Base-by-base conservation (phyloP, 225 moss, liverwort and hornwort genomes). In the Neckera pumila region DNA sequence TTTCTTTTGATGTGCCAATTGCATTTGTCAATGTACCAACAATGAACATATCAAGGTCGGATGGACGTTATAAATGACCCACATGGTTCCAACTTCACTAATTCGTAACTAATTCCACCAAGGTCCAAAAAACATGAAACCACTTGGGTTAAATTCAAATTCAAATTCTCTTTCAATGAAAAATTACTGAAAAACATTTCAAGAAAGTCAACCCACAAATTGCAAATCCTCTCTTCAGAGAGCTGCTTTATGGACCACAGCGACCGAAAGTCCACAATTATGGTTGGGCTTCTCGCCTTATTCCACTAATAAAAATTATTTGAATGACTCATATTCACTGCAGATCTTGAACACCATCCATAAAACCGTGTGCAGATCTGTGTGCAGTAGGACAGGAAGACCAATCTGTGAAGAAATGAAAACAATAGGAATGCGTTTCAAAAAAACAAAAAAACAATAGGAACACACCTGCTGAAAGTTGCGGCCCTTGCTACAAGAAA, bases 161-260 rank as follows among this genome's bases (percentile, higher is more conserved):
- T 56, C 56, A 16, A n/a, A 2, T n/a, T 17, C 0, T 26, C 11
- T n/a, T 26, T 17, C 25, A 25, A 25, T 0, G 0, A 23, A 77
- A 23, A 1, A 6, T 15, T 10, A 4, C 5, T 2, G 0, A 21
- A 22, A 8, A 34, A 53, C 2, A 76, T 22, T 53, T 13, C 14
- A 23, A n/a, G 45, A 1, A 45, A 45, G 3, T 11, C 43, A 16
- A 1, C 28, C 17, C 17, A 8, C 25, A 16, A 2, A 8, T 15
- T 18, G 10, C 10, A 56, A n/a, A 77, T 6, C n/a, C 9, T 23
- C 36, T 25, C 25, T 36, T 9, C 4, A 10, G 6, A 10, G 2
- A 27, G 17, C 0, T 4, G 0, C 66, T 66, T n/a, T n/a, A 26
- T 15, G 9, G 27, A 43, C 71, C 0, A 3, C 72, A 17, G 10